A percentile compares a stretch with the other conserved stretches of the same genome.
phyloP scores from a whole-genome alignment of 1,284 basidiomycete genomes.

The Ganoderma meredithae region DNA sequence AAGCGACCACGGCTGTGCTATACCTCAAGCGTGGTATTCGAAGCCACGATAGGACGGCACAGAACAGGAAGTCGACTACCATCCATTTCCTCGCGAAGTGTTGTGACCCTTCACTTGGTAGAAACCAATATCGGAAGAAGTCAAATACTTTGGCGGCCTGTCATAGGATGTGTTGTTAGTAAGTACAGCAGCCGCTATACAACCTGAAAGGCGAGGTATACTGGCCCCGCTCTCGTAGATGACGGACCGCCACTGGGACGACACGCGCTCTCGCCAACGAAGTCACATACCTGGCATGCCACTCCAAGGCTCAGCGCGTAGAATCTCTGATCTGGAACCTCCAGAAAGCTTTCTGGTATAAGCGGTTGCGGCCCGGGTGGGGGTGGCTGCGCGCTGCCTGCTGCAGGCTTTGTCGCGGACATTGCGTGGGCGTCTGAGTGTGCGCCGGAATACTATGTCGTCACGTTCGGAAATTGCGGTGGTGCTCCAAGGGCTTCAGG shows the following conservation, averaged over 20 bases:
- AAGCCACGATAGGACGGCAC: constrained; percentile 65
- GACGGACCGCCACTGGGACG: background rate
- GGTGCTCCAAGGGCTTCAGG: background rate
- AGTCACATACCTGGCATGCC: constrained; percentile 51
- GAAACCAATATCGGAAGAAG: constrained; percentile 59
- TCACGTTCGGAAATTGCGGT: background rate
- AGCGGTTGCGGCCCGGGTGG: constrained; percentile 31
- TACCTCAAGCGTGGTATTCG: constrained; percentile 84
- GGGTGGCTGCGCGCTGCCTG: constrained; percentile 20
- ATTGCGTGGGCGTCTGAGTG: constrained; percentile 19
- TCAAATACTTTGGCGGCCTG: constrained; percentile 76
- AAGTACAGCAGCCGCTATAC: background rate
- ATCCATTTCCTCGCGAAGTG: constrained; percentile 73
- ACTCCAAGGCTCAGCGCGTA: constrained; percentile 54
- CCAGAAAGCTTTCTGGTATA: constrained; percentile 45
- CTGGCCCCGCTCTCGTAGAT: background rate
- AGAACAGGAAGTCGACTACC: constrained; percentile 68
- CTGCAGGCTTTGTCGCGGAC: constrained; percentile 27
- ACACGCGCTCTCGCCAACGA: background rate
- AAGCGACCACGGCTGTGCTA: constrained; percentile 62
- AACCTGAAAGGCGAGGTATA: background rate
- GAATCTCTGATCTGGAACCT: constrained; percentile 55
- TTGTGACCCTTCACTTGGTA: constrained; percentile 41
- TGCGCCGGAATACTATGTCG: background rate
- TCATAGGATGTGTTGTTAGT: constrained; percentile 1